Evolutionary conservation across 768 basidiomycete species (phyloP).

Genomic region (Rhizopogon rudus): DNA sequence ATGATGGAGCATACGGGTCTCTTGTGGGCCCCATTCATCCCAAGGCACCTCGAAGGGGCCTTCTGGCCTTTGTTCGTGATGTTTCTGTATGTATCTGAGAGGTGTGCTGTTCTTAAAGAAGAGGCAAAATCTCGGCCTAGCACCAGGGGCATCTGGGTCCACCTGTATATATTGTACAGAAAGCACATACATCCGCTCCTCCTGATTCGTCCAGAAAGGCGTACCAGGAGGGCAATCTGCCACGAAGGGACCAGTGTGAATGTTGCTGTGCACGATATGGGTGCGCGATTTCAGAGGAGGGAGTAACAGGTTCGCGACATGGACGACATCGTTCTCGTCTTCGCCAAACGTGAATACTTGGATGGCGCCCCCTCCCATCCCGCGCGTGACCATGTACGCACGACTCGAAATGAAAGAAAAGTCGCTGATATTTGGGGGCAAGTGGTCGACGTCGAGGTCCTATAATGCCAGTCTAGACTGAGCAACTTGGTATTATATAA

Average conservation of each 20-base stretch:
- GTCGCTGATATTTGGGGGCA: slow-evolving; percentile 31
- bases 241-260: slow-evolving; percentile 32
- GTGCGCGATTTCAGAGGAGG: slow-evolving; percentile 8
- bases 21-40: slow-evolving; percentile 33
- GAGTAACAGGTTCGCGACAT: slow-evolving; percentile 14
- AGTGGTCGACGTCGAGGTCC: slow-evolving; percentile 20
- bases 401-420: slow-evolving; percentile 43
- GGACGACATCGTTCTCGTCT: slow-evolving; percentile 7
- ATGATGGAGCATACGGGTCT: slow-evolving; percentile 29
- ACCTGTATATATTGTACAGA: slow-evolving; percentile 18
- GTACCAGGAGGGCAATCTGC: slow-evolving; percentile 17
- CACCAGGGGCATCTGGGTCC: slow-evolving; percentile 1
- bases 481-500: background rate
- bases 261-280: slow-evolving; percentile 14
- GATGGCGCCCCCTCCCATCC: slow-evolving; percentile 30
- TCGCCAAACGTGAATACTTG: slow-evolving; percentile 36
- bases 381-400: slow-evolving; percentile 38
- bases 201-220: slow-evolving; percentile 22
- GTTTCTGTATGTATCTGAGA: slow-evolving; percentile 11
- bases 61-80: background rate
- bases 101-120: slow-evolving; percentile 30
- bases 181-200: slow-evolving; percentile 17
- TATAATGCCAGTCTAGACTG: slow-evolving; percentile 9
- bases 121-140: slow-evolving; percentile 16
- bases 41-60: slow-evolving; percentile 20